Conservation (phyloP, 768 basidiomycete genomes). For the Zangia roseola region DNA sequence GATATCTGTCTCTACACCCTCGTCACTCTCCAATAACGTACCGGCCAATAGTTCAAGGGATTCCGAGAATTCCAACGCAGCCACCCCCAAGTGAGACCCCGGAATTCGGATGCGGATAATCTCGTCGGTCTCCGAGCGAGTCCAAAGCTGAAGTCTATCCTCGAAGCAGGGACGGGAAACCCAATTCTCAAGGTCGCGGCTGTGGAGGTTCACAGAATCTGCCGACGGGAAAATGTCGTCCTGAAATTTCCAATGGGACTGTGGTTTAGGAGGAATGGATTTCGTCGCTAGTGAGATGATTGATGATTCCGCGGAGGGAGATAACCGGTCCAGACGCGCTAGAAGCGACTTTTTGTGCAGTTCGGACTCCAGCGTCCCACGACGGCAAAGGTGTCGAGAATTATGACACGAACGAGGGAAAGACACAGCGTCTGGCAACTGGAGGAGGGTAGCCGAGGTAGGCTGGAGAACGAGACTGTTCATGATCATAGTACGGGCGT, state of each 20-base stretch:
- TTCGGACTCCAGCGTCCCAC: slow-evolving; percentile 41
- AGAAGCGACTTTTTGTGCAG: slow-evolving; percentile 54
- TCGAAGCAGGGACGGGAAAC: slow-evolving; percentile 73
- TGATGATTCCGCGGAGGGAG: slow-evolving; percentile 40
- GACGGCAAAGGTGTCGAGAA: slow-evolving; percentile 34
- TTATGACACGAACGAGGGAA: slow-evolving; percentile 61
- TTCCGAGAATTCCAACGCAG: slow-evolving; percentile 71
- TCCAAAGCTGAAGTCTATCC: slow-evolving; percentile 60
- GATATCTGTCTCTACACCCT: slow-evolving; percentile 7
- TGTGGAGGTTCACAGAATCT: slow-evolving; percentile 28
- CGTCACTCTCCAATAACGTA: slow-evolving; percentile 29
- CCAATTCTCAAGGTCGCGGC: slow-evolving; percentile 67
- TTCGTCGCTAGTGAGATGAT: slow-evolving; percentile 46
- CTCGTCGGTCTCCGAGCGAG: slow-evolving; percentile 39
- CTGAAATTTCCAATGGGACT: slow-evolving; percentile 35
- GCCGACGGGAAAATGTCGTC: slow-evolving; percentile 22
- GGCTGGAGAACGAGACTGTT: slow-evolving; percentile 43
- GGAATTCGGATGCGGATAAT: slow-evolving; percentile 39
- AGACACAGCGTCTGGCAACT: slow-evolving; percentile 31
- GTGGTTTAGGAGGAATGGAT: slow-evolving; percentile 24
- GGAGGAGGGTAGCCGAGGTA: slow-evolving; percentile 50
- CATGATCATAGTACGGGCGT: slow-evolving; percentile 42
- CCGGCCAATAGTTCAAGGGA: slow-evolving; percentile 64
- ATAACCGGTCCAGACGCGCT: slow-evolving; percentile 41
- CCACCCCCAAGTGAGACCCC: slow-evolving; percentile 56